A percentile compares a stretch with the other conserved stretches of the same genome.
phyloP scores from a whole-genome alignment of 2,329 filamentous ascomycete species.

The Claviceps cyperi region DNA sequence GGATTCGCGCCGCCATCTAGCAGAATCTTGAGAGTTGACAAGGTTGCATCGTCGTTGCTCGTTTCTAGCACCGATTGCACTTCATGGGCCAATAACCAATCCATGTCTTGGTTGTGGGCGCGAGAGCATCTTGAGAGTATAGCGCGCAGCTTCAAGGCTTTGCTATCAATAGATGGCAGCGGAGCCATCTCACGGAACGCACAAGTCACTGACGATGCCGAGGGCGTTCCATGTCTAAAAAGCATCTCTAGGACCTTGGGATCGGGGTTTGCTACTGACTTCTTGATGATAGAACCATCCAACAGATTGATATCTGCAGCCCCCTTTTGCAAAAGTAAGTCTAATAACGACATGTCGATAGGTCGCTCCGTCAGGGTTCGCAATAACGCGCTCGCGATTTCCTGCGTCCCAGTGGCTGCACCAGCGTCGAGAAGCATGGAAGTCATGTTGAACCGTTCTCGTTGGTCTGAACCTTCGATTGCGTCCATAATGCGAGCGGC shows the following conservation, averaged over 20 bases:
- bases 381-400: conserved; percentile 29
- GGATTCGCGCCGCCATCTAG: conserved; percentile 38
- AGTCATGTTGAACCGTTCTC: conserved; percentile 31
- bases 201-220: conserved; percentile 25
- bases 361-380: conserved; percentile 28
- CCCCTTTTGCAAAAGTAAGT: conserved; percentile 34
- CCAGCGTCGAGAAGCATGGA: conserved; percentile 31
- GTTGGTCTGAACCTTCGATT: conserved; percentile 29
- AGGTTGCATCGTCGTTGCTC: conserved; percentile 21
- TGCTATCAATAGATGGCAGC: conserved; percentile 28
- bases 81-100: conserved; percentile 34
- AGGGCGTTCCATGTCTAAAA: conserved; percentile 31
- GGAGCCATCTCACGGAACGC: conserved; percentile 29
- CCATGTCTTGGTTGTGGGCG: conserved; percentile 28
- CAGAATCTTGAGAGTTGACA: conserved; percentile 31
- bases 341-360: conserved; percentile 34
- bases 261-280: conserved; percentile 29
- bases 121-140: conserved; percentile 30
- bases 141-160: conserved; percentile 33
- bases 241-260: conserved; percentile 33
- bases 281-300: conserved; percentile 27
- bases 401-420: conserved; percentile 25
- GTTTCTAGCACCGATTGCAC: conserved; percentile 28
- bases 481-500: conserved; percentile 33
- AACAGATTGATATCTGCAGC: conserved; percentile 38